phyloP scores from a whole-genome alignment of 225 moss, liverwort and hornwort species.

The Marchantia paleacea region DNA sequence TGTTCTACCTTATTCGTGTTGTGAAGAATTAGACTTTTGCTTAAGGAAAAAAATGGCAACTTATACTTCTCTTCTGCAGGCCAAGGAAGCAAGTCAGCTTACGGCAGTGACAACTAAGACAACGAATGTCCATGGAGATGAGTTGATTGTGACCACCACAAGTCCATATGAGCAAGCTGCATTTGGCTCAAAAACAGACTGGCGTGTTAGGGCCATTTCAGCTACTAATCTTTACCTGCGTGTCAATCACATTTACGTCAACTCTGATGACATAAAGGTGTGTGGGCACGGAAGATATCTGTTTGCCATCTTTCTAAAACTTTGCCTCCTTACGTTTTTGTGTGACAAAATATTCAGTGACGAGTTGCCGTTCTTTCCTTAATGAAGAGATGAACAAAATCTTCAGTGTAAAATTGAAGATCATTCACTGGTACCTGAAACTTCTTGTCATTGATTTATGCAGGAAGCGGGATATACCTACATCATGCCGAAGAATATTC shows the following conservation, averaged over 20 bases:
- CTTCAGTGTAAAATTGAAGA: no score
- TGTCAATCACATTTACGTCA: conserved; percentile 99
- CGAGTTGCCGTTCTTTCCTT: no score
- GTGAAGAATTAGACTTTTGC: no score
- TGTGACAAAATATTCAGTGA: no score
- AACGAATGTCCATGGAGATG: conserved; percentile 99
- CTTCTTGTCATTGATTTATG: not conserved
- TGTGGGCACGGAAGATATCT: not conserved
- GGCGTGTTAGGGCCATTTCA: conserved; percentile 99
- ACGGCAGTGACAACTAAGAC: conserved; percentile 99
- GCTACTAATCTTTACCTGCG: conserved; percentile 97
- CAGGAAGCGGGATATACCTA: conserved; percentile 99
- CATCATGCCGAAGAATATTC: conserved; percentile 98
- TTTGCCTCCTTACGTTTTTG: no score
- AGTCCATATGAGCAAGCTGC: conserved; percentile 99
- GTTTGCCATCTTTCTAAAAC: no score
- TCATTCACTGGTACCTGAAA: not conserved
- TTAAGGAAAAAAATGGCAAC: not conserved
- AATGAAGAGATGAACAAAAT: no score
- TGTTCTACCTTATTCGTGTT: no score
- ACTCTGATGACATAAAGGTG: conserved; percentile 99
- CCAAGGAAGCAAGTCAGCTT: conserved; percentile 98
- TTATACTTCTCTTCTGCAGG: conserved; percentile 41
- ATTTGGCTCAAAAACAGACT: conserved; percentile 98
- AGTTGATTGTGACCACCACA: conserved; percentile 96